Evolutionary conservation across 208 protist genomes (phyloP), one percentile per base, ranked within the genome.

Genomic region (Acanthamoeba lenticulata): DNA sequence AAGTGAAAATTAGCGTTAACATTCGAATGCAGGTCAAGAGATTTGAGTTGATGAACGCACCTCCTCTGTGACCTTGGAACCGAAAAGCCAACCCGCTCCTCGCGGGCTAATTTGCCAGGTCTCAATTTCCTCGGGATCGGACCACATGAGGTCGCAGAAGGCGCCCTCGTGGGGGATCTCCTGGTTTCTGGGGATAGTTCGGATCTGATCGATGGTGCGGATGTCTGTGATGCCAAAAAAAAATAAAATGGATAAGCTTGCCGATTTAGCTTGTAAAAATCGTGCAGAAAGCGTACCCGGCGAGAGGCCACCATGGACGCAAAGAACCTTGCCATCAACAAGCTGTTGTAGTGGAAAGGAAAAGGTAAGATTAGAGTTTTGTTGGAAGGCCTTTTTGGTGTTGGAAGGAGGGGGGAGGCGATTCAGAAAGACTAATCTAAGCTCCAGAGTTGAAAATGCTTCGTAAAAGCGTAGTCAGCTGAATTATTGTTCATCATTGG

Each of bases 131-230:
- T 99, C 98, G 44, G 98, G 98, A 94, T 99, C 98, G 49, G 97
- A 98, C 98, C 98, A 99, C 95, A 99, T 96, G 13, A 99, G 94
- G 94, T 98, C 97, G 86, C 97, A 98, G 90, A 99, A 98, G 60
- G 98, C 91, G 52, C 98, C 98, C 92, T 98, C 98, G 90, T 99
- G 98, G 49, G 98, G 98, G 62, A 99, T 98, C 92, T 99, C 98
- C 90, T 98, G 97, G 38, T 95, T 96, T 77, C 98, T 95, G 29
- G 97, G 95, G 45, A 99, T 98, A 21, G 96, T 95, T 47, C 98
- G 92, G 88, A 99, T 98, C 95, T 99, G 97, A 94, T 99, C 98
- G 32, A 99, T 93, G 9, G 97, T 98, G 47, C 91, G 89, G 52
- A 99, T 89, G 47, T 97, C 96, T 49, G 93, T 69, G 21, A 95